Conservation (phyloP, 208 protist genomes). For the Trypanosoma caninum region DNA sequence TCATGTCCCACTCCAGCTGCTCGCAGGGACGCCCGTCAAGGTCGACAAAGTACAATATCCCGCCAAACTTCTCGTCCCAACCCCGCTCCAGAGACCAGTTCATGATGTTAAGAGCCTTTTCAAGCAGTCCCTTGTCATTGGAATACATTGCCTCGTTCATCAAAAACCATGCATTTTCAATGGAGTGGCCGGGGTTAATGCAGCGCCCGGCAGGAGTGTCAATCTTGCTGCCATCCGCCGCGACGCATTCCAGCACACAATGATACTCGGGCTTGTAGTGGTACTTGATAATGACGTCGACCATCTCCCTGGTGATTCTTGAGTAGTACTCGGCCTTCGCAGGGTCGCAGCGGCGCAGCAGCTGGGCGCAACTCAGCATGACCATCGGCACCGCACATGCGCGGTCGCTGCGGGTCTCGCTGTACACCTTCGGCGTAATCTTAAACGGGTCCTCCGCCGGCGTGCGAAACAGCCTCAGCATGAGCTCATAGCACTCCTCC, state of each 20-base stretch:
- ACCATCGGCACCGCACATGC: conserved; percentile 10
- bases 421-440: conserved; percentile 10
- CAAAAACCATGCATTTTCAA: conserved; percentile 21
- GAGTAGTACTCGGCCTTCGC: conserved; percentile 6
- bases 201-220: conserved; percentile 14
- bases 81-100: conserved; percentile 13
- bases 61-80: conserved; percentile 16
- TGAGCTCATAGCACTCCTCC: conserved; percentile 10
- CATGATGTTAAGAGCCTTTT: conserved; percentile 19
- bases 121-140: conserved; percentile 12
- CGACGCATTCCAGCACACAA: conserved; percentile 15
- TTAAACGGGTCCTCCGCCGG: conserved; percentile 8
- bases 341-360: conserved; percentile 9
- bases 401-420: conserved; percentile 7
- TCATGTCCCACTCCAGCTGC: conserved; percentile 24
- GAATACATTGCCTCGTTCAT: conserved; percentile 15
- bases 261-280: conserved; percentile 13
- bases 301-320: conserved; percentile 8
- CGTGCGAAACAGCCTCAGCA: conserved; percentile 6
- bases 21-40: conserved; percentile 9
- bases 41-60: conserved; percentile 21
- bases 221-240: neutral
- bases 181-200: conserved; percentile 20
- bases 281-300: conserved; percentile 3
- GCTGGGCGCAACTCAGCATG: conserved; percentile 7